Evolutionary conservation across 1,139 yeast genomes (phyloP).

Genomic region (Sugiyamaella novakii): DNA sequence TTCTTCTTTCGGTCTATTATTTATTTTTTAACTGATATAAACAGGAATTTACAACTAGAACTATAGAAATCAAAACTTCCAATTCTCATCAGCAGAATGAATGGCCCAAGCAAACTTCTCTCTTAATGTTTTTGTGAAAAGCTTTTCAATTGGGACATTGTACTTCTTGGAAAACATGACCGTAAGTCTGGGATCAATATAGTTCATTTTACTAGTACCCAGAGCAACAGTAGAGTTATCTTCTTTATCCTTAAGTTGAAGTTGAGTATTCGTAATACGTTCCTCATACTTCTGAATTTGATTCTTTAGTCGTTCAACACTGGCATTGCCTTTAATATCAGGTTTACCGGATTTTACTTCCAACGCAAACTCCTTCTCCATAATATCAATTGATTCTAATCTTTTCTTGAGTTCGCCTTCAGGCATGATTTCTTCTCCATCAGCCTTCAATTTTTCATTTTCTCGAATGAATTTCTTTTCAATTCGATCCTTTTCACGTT

Average conservation of each 20-base stretch:
- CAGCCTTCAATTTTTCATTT: constrained; percentile 67
- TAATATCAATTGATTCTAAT: constrained; percentile 59
- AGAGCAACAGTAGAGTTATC: constrained; percentile 92
- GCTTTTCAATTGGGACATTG: constrained; percentile 87
- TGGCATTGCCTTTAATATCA: constrained; percentile 52
- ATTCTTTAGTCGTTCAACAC: constrained; percentile 72
- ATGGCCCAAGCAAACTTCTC: constrained; percentile 97
- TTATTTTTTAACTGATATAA: too few relatives aligned
- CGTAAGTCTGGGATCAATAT: constrained; percentile 91
- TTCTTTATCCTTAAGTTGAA: constrained; percentile 87
- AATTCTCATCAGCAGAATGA: constrained; percentile 81
- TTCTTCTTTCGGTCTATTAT: too few relatives aligned
- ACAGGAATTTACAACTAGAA: too few relatives aligned
- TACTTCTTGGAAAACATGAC: constrained; percentile 87
- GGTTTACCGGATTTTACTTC: constrained; percentile 68
- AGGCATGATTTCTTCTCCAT: constrained; percentile 55
- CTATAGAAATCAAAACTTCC: constrained; percentile 86
- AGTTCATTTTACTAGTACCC: constrained; percentile 91
- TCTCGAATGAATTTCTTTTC: constrained; percentile 71
- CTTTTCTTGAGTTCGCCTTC: constrained; percentile 61
- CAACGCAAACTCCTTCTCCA: constrained; percentile 53
- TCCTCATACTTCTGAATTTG: constrained; percentile 74
- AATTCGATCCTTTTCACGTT: constrained; percentile 64
- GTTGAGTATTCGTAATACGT: constrained; percentile 65
- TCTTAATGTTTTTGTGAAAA: constrained; percentile 85